Percentiles rank a stretch among this genome's conserved stretches.
phyloP scores from a whole-genome alignment of 208 protist genomes.

The Leptomonas seymouri region DNA sequence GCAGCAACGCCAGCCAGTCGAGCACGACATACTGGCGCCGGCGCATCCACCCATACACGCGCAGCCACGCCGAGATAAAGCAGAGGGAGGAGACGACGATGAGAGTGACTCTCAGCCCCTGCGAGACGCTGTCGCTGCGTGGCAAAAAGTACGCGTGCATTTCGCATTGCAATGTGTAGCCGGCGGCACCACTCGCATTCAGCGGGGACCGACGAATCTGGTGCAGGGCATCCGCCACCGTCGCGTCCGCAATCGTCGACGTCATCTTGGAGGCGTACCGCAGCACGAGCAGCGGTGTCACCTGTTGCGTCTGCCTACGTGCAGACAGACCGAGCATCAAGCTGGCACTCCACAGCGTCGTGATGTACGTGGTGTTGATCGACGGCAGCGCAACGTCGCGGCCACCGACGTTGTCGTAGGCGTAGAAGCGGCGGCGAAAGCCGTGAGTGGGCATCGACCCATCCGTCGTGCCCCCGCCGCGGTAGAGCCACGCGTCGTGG shows the following conservation, averaged over 20 bases:
- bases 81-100: constrained; percentile 61
- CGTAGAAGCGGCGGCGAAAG: constrained; percentile 62
- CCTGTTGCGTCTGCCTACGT: constrained; percentile 2
- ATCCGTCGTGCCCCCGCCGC: constrained; percentile 13
- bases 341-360: constrained; percentile 36
- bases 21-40: constrained; percentile 77
- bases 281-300: constrained; percentile 54
- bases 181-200: constrained; percentile 3
- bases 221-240: constrained; percentile 2
- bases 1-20: constrained; percentile 43
- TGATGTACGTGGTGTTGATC: constrained; percentile 30
- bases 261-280: constrained; percentile 58
- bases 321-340: constrained; percentile 33
- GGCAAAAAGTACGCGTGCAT: constrained; percentile 46
- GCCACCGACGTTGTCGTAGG: constrained; percentile 75
- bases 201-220: constrained; percentile 26
- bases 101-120: constrained; percentile 54
- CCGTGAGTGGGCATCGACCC: constrained; percentile 13
- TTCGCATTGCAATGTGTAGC: constrained; percentile 22
- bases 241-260: constrained; percentile 13
- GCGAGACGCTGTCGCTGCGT: constrained; percentile 33
- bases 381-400: background rate
- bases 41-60: constrained; percentile 85
- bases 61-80: constrained; percentile 65
- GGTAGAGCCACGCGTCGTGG: constrained; percentile 44